Percentiles rank a stretch among this genome's conserved stretches.
These are phyloP conservation scores for Trametes cinnabarina DNA, from an alignment of 768 basidiomycete genomes.

Conservation along the genomic window DNA sequence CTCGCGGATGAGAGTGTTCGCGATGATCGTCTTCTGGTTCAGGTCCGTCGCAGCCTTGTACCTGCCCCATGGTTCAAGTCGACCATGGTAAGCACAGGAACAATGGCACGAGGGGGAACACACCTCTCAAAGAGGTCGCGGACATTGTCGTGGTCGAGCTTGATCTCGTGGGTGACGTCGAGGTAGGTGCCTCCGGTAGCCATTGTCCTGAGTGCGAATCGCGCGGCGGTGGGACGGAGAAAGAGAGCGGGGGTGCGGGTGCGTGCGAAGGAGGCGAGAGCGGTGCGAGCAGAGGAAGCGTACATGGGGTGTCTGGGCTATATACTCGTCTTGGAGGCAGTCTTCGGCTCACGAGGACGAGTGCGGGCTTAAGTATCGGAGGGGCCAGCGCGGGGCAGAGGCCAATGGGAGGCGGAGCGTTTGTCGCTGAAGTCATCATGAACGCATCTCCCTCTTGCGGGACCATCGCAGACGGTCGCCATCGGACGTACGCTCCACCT, in stretches of 20 bases:
- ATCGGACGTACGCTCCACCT: not conserved
- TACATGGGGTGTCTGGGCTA: not conserved
- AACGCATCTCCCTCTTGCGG: not conserved
- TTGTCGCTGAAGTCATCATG: slow-evolving; percentile 9
- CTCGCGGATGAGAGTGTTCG: slow-evolving; percentile 22
- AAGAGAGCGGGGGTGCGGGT: slow-evolving; percentile 2
- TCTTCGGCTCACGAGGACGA: not conserved
- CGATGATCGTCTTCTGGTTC: slow-evolving; percentile 11
- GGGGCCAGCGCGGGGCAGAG: not conserved
- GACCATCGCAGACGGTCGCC: not conserved
- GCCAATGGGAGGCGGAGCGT: not conserved
- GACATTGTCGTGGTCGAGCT: slow-evolving; percentile 27
- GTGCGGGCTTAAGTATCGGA: not conserved
- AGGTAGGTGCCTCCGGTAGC: slow-evolving; percentile 10
- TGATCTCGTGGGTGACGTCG: slow-evolving; percentile 22
- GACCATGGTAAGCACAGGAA: too few species aligned
- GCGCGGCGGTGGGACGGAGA: not conserved
- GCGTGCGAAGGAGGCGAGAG: not conserved
- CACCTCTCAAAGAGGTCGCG: slow-evolving; percentile 21
- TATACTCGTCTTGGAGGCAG: not conserved
- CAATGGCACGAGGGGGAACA: not conserved
- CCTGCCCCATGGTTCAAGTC: not conserved
- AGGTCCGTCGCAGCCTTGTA: slow-evolving; percentile 13
- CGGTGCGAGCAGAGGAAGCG: slow-evolving; percentile 1
- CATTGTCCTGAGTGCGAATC: slow-evolving; percentile 1